Percentiles rank a stretch among this genome's conserved stretches.
Conservation (phyloP, 2,329 filamentous ascomycete species). For the Alternaria atra region DNA sequence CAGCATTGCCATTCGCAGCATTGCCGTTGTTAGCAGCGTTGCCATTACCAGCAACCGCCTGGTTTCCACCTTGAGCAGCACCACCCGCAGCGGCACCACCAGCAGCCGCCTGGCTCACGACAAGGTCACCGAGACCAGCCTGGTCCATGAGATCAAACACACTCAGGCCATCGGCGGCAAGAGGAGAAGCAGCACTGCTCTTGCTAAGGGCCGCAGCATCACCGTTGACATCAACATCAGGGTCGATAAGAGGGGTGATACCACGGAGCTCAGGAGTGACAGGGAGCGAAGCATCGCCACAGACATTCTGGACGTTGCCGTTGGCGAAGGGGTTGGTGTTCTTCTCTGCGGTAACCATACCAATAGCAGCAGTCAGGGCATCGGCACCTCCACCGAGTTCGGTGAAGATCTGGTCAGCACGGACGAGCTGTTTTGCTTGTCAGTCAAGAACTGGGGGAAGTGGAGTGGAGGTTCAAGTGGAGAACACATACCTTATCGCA, state of each 20-base stretch:
- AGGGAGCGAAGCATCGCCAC: slow-evolving; percentile 69
- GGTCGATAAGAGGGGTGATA: slow-evolving; percentile 73
- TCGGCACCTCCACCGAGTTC: slow-evolving; percentile 67
- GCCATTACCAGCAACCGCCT: slow-evolving; percentile 28
- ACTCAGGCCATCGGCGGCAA: slow-evolving; percentile 68
- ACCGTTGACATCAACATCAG: slow-evolving; percentile 66
- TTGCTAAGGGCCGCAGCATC: slow-evolving; percentile 68
- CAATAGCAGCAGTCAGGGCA: slow-evolving; percentile 69
- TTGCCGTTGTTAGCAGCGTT: slow-evolving; percentile 3
- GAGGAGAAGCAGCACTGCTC: slow-evolving; percentile 62
- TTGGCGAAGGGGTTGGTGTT: slow-evolving; percentile 76
- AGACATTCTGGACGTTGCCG: slow-evolving; percentile 67
- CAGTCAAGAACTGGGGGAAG: background rate
- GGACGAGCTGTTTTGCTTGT: slow-evolving; percentile 60
- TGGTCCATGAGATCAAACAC: slow-evolving; percentile 70
- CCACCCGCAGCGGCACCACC: slow-evolving; percentile 40
- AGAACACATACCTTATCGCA: slow-evolving; percentile 65
- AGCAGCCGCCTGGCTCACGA: slow-evolving; percentile 48
- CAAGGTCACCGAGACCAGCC: slow-evolving; percentile 71
- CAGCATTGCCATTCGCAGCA: slow-evolving; percentile 25
- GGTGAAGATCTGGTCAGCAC: slow-evolving; percentile 71
- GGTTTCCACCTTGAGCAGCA: slow-evolving; percentile 18
- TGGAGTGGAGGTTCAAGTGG: background rate
- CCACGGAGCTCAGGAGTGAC: slow-evolving; percentile 69
- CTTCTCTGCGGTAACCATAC: slow-evolving; percentile 73